Conservation (phyloP, 139 green algal species). For the Ettlia oleoabundans region DNA sequence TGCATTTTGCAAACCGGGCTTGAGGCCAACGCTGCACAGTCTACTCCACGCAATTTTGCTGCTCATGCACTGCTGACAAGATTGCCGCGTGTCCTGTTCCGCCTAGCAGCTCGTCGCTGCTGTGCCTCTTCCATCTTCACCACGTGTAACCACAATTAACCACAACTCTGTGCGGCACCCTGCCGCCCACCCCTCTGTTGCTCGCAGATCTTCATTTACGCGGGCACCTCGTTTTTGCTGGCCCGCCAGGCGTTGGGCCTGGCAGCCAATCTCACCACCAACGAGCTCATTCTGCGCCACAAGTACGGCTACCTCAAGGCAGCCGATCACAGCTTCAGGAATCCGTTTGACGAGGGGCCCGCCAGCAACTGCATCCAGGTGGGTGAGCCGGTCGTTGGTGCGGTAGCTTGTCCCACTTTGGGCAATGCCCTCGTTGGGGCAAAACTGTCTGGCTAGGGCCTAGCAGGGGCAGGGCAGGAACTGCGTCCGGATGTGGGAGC, state of each 20-base stretch:
- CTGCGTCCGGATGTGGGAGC: too few species aligned
- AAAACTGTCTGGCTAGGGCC: background rate
- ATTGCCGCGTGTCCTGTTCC: too few species aligned
- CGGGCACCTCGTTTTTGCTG: conserved; percentile 41
- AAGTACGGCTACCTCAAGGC: conserved; percentile 64
- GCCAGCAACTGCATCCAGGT: conserved; percentile 45
- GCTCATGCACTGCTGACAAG: too few species aligned
- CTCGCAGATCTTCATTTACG: conserved; percentile 30
- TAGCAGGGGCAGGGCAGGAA: too few species aligned
- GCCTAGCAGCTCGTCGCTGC: too few species aligned
- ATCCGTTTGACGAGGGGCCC: conserved; percentile 57
- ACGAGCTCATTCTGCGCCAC: conserved; percentile 67
- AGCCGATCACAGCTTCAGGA: conserved; percentile 38
- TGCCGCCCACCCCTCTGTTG: background rate
- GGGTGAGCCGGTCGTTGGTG: background rate
- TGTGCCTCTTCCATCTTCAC: background rate
- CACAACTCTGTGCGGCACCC: background rate
- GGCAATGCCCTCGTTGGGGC: background rate
- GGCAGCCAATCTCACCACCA: conserved; percentile 70
- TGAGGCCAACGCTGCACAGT: too few species aligned
- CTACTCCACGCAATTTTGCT: too few species aligned
- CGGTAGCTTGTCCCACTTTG: background rate
- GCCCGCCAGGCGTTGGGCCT: conserved; percentile 47
- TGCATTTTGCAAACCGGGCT: too few species aligned
- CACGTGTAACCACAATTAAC: background rate